phyloP scores from a whole-genome alignment of 2,329 filamentous ascomycete species.

The Pyrenophora seminiperda region DNA sequence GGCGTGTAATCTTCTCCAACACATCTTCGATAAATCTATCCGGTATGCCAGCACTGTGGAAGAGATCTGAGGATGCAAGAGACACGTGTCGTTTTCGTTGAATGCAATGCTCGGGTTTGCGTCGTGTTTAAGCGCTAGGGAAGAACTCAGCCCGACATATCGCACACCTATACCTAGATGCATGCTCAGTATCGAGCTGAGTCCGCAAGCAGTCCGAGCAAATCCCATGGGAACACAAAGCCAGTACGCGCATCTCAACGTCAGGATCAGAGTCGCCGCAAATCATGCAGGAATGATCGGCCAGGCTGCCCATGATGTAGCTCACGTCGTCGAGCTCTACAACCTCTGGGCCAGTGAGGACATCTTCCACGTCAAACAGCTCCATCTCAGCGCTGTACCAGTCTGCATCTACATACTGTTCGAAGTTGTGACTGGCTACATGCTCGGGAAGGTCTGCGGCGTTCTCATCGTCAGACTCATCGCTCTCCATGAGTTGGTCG shows the following conservation, averaged over 20 bases:
- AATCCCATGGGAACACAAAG: conserved; percentile 2
- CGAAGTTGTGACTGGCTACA: not conserved
- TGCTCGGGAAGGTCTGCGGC: not conserved
- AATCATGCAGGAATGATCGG: not conserved
- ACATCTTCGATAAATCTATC: no score
- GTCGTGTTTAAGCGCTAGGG: no score
- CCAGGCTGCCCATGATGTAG: not conserved
- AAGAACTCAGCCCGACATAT: conserved; percentile 9
- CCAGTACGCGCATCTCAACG: not conserved
- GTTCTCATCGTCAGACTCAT: not conserved
- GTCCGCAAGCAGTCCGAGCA: conserved; percentile 1
- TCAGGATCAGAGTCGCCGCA: conserved; percentile 1
- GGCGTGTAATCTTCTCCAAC: no score
- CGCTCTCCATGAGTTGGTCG: no score
- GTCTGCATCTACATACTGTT: not conserved
- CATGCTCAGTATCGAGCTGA: conserved; percentile 1
- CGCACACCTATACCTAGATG: conserved; percentile 8
- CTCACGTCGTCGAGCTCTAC: conserved; percentile 1
- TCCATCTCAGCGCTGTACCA: not conserved
- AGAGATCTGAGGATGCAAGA: no score
- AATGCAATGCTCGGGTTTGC: no score
- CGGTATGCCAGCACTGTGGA: no score
- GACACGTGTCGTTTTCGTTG: no score
- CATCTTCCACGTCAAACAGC: not conserved
- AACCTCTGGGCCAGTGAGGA: conserved; percentile 1